phyloP scores from a whole-genome alignment of 1,284 basidiomycete species.

The Cryptococcus depauperatus region DNA sequence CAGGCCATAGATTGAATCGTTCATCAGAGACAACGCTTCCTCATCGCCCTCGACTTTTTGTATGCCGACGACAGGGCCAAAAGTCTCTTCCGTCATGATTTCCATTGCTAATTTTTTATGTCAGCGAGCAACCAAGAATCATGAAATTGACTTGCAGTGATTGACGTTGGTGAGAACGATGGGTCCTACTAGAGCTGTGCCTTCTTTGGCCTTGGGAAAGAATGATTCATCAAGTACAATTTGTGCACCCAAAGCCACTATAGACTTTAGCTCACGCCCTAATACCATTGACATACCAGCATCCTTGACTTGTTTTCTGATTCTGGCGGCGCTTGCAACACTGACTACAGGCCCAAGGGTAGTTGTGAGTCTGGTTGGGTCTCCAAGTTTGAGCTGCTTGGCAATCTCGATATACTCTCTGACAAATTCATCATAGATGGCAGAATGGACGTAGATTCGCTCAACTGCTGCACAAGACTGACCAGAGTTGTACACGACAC shows the following conservation, averaged over 20 bases:
- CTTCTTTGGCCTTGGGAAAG: conserved; percentile 62
- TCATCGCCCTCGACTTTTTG: conserved; percentile 63
- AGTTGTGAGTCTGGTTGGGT: conserved; percentile 65
- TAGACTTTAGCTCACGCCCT: too few species aligned
- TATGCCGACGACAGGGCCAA: conserved; percentile 71
- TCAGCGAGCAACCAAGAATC: conserved; percentile 8
- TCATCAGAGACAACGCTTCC: conserved; percentile 82
- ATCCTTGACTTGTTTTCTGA: conserved; percentile 75
- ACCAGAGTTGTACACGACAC: conserved; percentile 92
- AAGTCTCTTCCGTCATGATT: conserved; percentile 76
- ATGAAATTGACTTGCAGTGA: conserved; percentile 63
- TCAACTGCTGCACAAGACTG: conserved; percentile 61
- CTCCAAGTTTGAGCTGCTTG: conserved; percentile 76
- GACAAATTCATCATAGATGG: conserved; percentile 73
- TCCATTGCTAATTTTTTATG: conserved; percentile 60
- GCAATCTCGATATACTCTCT: conserved; percentile 62
- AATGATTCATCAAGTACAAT: conserved; percentile 61
- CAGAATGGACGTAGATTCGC: conserved; percentile 88
- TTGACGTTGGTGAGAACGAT: conserved; percentile 80
- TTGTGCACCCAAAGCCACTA: conserved; percentile 70
- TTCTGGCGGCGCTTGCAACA: conserved; percentile 68
- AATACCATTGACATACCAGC: conserved; percentile 65
- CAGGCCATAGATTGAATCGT: conserved; percentile 90
- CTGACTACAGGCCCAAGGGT: conserved; percentile 88
- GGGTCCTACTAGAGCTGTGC: conserved; percentile 77